These are phyloP conservation scores for Pittosporum tobira DNA, from an alignment of 129 eudicot species.

Conservation along the genomic window DNA sequence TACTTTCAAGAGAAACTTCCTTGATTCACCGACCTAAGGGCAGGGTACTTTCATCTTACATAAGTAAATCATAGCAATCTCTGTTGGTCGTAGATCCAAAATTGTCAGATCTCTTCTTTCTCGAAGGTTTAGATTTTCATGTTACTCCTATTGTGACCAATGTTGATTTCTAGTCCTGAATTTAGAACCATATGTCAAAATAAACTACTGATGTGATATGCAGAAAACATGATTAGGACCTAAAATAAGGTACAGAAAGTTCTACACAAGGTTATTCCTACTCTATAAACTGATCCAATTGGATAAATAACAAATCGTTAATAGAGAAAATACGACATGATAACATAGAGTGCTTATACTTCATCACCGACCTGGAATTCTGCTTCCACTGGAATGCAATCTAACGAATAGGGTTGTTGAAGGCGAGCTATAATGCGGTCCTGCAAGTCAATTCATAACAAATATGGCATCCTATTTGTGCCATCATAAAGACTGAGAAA, in stretches of 20 bases:
- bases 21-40: too few relatives aligned
- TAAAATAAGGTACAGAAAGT: not conserved
- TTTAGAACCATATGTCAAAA: not conserved
- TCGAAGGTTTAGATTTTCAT: too few relatives aligned
- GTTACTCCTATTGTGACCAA: too few relatives aligned
- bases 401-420: constrained; percentile 95
- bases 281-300: not conserved
- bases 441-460: too few relatives aligned
- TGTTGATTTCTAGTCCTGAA: too few relatives aligned
- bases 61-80: too few relatives aligned
- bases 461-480: too few relatives aligned
- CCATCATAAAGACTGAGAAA: too few relatives aligned
- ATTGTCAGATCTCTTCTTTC: too few relatives aligned
- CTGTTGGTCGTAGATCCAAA: too few relatives aligned
- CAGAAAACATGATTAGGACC: not conserved
- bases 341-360: not conserved
- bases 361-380: constrained; percentile 64
- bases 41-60: too few relatives aligned
- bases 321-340: not conserved
- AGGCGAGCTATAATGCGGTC: constrained; percentile 96
- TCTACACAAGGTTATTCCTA: not conserved
- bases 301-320: not conserved
- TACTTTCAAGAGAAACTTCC: too few relatives aligned
- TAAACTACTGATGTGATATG: not conserved
- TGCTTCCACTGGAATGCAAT: constrained; percentile 95